Percentiles rank a stretch among this genome's conserved stretches.
Evolutionary conservation across 768 basidiomycete species (phyloP).

Genomic region (Boletus rubropictus): DNA sequence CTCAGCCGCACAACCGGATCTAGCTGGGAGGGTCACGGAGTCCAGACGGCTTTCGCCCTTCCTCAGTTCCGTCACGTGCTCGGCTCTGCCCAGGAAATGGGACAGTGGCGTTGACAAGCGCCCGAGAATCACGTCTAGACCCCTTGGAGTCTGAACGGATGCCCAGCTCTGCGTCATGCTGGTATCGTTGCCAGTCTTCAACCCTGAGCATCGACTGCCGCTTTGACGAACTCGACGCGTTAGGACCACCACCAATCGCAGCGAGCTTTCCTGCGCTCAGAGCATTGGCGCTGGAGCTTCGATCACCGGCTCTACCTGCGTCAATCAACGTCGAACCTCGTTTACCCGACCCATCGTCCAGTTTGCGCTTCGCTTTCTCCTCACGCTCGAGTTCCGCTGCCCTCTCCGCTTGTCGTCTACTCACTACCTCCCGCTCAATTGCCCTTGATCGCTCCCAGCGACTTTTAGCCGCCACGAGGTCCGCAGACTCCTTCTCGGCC

Average conservation of each 20-base stretch:
- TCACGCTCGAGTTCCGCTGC: conserved; percentile 43
- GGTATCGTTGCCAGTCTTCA: conserved; percentile 79
- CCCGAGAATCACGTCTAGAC: conserved; percentile 23
- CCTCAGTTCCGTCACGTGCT: conserved; percentile 17
- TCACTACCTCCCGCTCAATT: conserved; percentile 69
- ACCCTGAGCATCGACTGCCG: conserved; percentile 74
- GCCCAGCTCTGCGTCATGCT: conserved; percentile 42
- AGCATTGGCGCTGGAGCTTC: conserved; percentile 31
- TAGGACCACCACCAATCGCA: conserved; percentile 28
- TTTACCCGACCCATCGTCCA: conserved; percentile 38
- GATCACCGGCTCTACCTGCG: conserved; percentile 29
- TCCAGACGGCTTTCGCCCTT: conserved; percentile 29
- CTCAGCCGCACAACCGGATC: not conserved
- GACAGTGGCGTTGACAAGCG: conserved; percentile 20
- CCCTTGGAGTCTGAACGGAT: conserved; percentile 22
- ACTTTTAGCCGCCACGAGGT: conserved; percentile 65
- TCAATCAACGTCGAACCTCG: conserved; percentile 30
- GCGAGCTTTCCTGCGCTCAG: conserved; percentile 61
- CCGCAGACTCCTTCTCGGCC: conserved; percentile 70
- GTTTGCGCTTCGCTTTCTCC: conserved; percentile 44
- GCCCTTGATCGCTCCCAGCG: conserved; percentile 80
- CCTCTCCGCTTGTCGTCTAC: conserved; percentile 67
- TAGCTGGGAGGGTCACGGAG: conserved; percentile 40
- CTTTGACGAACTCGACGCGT: conserved; percentile 42
- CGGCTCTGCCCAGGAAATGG: conserved; percentile 31